Evolutionary conservation across 2,329 filamentous ascomycete species (phyloP).

Genomic region (Coniochaeta sp.): DNA sequence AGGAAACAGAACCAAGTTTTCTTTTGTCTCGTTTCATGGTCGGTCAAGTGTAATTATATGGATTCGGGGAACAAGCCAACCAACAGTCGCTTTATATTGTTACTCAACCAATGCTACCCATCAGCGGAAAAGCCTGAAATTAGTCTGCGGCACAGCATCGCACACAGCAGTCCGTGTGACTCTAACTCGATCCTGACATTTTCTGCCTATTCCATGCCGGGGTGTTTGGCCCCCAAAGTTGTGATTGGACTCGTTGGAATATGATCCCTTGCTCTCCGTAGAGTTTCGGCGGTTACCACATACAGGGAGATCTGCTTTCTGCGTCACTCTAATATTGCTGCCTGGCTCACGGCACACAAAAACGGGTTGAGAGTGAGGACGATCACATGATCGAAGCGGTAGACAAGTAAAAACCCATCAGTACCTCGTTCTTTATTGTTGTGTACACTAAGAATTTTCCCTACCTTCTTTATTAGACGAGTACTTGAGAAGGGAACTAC

Average conservation of each 20-base stretch:
- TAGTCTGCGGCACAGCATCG: not conserved
- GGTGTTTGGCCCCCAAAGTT: too few species aligned
- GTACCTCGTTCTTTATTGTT: too few species aligned
- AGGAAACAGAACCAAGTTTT: not conserved
- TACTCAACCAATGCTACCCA: not conserved
- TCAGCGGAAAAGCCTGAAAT: not conserved
- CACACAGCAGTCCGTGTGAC: not conserved
- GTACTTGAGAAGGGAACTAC: too few species aligned
- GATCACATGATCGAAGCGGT: not conserved
- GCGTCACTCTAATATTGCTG: not conserved
- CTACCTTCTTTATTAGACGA: too few species aligned
- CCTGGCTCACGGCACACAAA: not conserved
- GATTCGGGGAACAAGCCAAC: not conserved
- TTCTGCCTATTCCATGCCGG: not conserved
- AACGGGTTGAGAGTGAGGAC: not conserved
- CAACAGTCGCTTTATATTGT: not conserved
- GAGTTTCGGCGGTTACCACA: not conserved
- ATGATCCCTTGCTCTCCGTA: not conserved
- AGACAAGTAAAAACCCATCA: too few species aligned
- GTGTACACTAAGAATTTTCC: too few species aligned
- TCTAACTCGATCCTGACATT: not conserved
- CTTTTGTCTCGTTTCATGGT: too few species aligned
- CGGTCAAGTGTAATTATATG: not conserved
- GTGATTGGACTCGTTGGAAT: too few species aligned
- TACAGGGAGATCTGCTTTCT: not conserved